Conservation (phyloP, 768 basidiomycete species). For the Harrya chromipes region DNA sequence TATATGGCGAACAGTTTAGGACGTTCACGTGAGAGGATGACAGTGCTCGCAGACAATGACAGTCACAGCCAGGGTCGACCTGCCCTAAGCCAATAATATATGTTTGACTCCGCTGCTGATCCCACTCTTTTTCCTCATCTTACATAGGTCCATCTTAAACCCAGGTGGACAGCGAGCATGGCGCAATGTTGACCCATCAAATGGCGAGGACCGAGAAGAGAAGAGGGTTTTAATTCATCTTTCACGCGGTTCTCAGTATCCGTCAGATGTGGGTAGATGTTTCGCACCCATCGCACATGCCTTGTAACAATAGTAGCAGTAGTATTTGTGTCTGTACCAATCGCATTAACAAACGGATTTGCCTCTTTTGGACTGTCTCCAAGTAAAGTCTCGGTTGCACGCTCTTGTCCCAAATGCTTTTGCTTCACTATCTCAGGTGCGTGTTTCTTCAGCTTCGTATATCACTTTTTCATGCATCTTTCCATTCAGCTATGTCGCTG, state of each 20-base stretch:
- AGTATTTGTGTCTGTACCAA: too few relatives aligned
- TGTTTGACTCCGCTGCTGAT: neutral
- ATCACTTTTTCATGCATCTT: neutral
- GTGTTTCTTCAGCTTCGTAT: slow-evolving; percentile 12
- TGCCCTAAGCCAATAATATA: slow-evolving; percentile 24
- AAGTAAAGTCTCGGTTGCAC: too few relatives aligned
- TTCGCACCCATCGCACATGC: slow-evolving; percentile 45
- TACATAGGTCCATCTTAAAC: slow-evolving; percentile 64
- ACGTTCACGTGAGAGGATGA: slow-evolving; percentile 7
- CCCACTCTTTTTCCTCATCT: slow-evolving; percentile 32
- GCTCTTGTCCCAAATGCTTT: slow-evolving; percentile 38
- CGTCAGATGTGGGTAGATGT: slow-evolving; percentile 30
- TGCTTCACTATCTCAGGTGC: slow-evolving; percentile 64
- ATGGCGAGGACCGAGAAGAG: slow-evolving; percentile 78
- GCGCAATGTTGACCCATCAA: slow-evolving; percentile 52
- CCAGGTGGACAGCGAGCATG: slow-evolving; percentile 55
- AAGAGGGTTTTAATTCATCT: slow-evolving; percentile 72
- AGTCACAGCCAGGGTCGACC: slow-evolving; percentile 15
- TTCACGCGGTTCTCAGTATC: slow-evolving; percentile 17
- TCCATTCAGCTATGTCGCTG: slow-evolving; percentile 65
- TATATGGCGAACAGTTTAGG: neutral
- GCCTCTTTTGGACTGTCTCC: neutral
- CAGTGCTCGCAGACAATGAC: too few relatives aligned
- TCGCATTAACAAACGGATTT: neutral
- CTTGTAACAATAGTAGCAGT: neutral